Evolutionary conservation across 257 asterid genomes (phyloP).

Genomic region (Verbascum thapsus): DNA sequence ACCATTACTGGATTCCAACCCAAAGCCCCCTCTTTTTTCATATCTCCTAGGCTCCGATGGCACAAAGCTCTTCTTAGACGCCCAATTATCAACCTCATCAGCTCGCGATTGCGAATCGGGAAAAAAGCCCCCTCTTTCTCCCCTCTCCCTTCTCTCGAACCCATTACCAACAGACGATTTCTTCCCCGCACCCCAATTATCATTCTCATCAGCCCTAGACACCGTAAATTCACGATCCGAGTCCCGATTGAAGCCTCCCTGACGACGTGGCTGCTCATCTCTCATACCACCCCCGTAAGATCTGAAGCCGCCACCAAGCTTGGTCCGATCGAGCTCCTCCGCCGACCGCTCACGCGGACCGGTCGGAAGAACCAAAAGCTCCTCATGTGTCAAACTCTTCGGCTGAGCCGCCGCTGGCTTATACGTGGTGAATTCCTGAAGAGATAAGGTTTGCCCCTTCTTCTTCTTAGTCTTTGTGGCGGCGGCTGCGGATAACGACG

Average conservation of each 20-base stretch:
- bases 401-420: conserved; percentile 41
- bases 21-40: conserved; percentile 72
- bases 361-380: conserved; percentile 64
- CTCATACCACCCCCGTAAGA: conserved; percentile 60
- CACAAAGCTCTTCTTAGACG: conserved; percentile 63
- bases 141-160: conserved; percentile 77
- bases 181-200: conserved; percentile 83
- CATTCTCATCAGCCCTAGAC: conserved; percentile 91
- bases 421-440: conserved; percentile 55
- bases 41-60: conserved; percentile 63
- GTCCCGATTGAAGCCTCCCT: conserved; percentile 65
- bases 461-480: conserved; percentile 75
- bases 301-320: conserved; percentile 78
- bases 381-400: conserved; percentile 56
- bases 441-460: conserved; percentile 58
- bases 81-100: conserved; percentile 90
- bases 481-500: conserved; percentile 62
- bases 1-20: conserved; percentile 55
- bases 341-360: conserved; percentile 83
- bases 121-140: conserved; percentile 80
- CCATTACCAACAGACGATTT: conserved; percentile 46
- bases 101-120: conserved; percentile 84
- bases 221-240: conserved; percentile 49
- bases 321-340: conserved; percentile 72
- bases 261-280: conserved; percentile 78